Conservation (phyloP, 305 asterid species). For the Ajuga reptans region DNA sequence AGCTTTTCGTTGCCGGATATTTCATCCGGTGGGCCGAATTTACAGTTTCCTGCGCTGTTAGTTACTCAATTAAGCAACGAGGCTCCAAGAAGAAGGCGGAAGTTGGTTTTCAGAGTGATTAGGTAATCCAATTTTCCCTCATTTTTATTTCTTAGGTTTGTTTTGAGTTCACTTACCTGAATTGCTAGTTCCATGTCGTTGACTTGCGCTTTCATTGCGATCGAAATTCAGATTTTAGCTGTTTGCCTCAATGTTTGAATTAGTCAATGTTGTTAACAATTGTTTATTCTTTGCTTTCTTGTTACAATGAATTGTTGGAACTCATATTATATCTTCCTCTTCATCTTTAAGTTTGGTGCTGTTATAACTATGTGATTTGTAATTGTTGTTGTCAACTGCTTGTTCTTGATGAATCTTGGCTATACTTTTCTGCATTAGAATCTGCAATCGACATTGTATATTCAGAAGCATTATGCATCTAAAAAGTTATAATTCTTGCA, state of each 20-base stretch:
- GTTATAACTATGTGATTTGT: too few species aligned
- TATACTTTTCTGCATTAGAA: background rate
- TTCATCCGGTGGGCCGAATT: background rate
- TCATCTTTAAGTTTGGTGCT: too few species aligned
- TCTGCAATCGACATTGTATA: background rate
- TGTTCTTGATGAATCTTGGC: background rate
- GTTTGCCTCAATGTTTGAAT: background rate
- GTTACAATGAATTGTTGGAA: too few species aligned
- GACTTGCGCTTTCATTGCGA: background rate
- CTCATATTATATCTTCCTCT: too few species aligned
- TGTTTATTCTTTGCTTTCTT: background rate
- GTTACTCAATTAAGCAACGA: background rate
- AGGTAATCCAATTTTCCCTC: background rate
- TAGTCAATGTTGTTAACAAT: background rate
- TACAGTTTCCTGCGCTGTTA: background rate
- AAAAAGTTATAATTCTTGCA: background rate
- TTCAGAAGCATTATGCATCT: conserved; percentile 3
- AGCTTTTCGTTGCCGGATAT: background rate
- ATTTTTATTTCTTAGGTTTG: background rate
- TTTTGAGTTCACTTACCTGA: background rate
- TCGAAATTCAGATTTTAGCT: background rate
- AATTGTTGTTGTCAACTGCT: too few species aligned
- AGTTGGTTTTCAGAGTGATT: background rate
- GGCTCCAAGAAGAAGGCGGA: conserved; percentile 1
- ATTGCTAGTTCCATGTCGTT: background rate